These are phyloP conservation scores for Acanthamoeba quina DNA, from an alignment of 208 protist species.

Conservation along the genomic window DNA sequence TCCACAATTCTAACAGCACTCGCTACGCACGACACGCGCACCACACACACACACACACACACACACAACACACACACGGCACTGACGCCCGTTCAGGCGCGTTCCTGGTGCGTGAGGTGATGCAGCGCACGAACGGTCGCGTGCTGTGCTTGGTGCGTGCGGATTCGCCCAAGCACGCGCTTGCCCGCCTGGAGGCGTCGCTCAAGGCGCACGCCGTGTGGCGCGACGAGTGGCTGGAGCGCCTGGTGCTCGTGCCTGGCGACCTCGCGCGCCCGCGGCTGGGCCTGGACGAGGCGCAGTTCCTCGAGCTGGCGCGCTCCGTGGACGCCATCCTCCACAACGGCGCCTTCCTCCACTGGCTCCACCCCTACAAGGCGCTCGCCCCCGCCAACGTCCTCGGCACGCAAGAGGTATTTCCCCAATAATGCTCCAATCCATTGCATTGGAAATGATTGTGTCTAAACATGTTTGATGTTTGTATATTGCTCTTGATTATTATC, in stretches of 20 bases:
- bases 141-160: conserved; percentile 49
- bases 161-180: conserved; percentile 49
- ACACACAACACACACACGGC: conserved; percentile 6
- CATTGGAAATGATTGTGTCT: no score
- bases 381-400: conserved; percentile 82
- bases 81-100: background rate
- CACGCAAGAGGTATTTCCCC: conserved; percentile 77
- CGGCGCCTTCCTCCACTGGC: conserved; percentile 87
- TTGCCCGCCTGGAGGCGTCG: background rate
- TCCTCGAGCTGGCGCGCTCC: conserved; percentile 58
- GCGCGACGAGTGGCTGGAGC: conserved; percentile 74
- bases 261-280: conserved; percentile 78
- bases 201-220: conserved; percentile 74
- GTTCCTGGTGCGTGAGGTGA: conserved; percentile 28
- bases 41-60: conserved; percentile 13
- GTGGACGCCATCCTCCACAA: conserved; percentile 86
- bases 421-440: background rate
- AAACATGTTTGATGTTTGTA: background rate
- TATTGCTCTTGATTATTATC: no score
- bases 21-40: background rate
- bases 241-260: conserved; percentile 77
- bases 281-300: conserved; percentile 69
- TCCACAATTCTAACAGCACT: conserved; percentile 28
- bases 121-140: conserved; percentile 52
- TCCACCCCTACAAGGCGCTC: conserved; percentile 84